Evolutionary conservation across 768 basidiomycete genomes (phyloP), one percentile per base, ranked within the genome.

Genomic region (Fistulinella prunicolor): DNA sequence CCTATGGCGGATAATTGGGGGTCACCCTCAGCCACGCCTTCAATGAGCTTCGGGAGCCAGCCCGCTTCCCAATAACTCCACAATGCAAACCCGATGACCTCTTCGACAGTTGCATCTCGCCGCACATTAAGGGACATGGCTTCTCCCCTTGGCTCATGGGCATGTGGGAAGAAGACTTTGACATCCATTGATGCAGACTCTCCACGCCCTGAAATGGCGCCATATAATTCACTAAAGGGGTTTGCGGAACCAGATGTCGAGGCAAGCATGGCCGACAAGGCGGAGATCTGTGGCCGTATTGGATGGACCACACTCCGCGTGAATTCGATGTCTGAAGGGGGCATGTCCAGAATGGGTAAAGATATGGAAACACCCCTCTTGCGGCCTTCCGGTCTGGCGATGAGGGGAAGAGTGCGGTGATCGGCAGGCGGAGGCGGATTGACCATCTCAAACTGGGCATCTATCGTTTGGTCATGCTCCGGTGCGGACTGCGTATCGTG

Each of bases 21-120:
- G 53, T 89, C 85, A 22, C 81, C 78, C 51, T 81, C 81, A 29
- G 64, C 72, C 42, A 83, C 53, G 19, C 75, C 85, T 43, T 86
- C 85, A 52, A 89, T 83, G 17, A 96, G 66, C 58, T 80, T 81
- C 2, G 93, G 94, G 34, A 82, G 60, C 78, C 90, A 83, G 0
- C 80, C 83, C 57, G 90, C 84, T 61, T 97, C 94, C 85, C 90
- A 94, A 58, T 93, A 97, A n/a, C 68, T 85, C 84, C 83, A 96
- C 38, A 98, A 64, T 2, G 90, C 86, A 64, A 88, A 92, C 0
- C 96, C 96, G 45, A 97, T 89, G 6, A 95, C 92, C 65, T 98
- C 96, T 63, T 98, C 96, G 4, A 98, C 85, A 0, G 86, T 88
- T 2, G 93, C 88, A 54, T 97, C 95, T 54, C 83, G 84, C 47